Percentiles rank a stretch among this genome's conserved stretches.
Conservation (phyloP, 2,329 filamentous ascomycete species). For the Blastomyces gilchristii region DNA sequence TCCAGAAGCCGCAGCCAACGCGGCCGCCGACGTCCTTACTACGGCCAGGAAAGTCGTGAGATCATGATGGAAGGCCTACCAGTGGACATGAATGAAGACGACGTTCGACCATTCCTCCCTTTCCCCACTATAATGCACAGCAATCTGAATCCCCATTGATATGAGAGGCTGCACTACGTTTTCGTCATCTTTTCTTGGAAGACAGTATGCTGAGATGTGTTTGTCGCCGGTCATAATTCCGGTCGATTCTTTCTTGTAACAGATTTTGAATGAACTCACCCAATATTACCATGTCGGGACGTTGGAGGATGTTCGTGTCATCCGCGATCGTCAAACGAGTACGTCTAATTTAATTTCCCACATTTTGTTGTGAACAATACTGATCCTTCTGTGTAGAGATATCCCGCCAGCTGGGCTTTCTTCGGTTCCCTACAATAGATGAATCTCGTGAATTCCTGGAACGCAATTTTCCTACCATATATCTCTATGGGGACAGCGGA, state of each 20-base stretch:
- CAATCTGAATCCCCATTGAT: constrained; percentile 7
- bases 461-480: constrained; percentile 41
- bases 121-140: constrained; percentile 12
- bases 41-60: constrained; percentile 38
- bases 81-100: constrained; percentile 41
- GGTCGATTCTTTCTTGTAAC: constrained; percentile 30
- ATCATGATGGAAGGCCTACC: constrained; percentile 43
- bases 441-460: constrained; percentile 46
- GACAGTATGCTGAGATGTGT: constrained; percentile 33
- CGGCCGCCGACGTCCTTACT: constrained; percentile 29
- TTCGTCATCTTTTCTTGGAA: constrained; percentile 18
- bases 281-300: constrained; percentile 42
- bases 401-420: constrained; percentile 48
- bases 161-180: constrained; percentile 15
- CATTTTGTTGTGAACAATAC: constrained; percentile 12
- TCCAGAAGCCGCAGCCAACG: constrained; percentile 26
- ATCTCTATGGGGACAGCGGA: constrained; percentile 38
- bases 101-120: constrained; percentile 37
- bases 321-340: constrained; percentile 51
- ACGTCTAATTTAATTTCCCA: constrained; percentile 11
- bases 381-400: constrained; percentile 33
- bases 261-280: constrained; percentile 48
- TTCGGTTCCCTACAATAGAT: constrained; percentile 42
- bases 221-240: constrained; percentile 25
- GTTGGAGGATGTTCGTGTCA: constrained; percentile 49